Conservation (phyloP, 805 yeast genomes). For the Gaillardinia entomophila region DNA sequence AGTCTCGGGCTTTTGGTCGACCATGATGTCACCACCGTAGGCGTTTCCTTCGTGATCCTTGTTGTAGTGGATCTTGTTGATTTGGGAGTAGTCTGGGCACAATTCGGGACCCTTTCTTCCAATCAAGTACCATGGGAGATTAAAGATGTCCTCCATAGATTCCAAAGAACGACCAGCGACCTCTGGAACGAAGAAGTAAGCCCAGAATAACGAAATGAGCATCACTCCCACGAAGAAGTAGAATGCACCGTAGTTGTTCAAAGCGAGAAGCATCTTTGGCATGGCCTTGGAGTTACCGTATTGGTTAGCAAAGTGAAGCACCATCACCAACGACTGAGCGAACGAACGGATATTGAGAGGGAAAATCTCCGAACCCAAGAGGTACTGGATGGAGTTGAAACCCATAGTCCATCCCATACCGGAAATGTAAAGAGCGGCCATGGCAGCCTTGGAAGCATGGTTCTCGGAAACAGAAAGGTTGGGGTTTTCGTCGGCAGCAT, state of each 20-base stretch:
- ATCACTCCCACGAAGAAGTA: conserved; percentile 16
- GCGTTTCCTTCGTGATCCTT: not conserved
- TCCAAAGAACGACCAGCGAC: conserved; percentile 21
- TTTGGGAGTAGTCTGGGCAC: conserved; percentile 21
- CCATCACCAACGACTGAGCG: conserved; percentile 18
- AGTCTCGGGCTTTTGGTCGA: not conserved
- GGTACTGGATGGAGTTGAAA: conserved; percentile 17
- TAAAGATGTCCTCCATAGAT: conserved; percentile 20
- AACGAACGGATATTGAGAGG: conserved; percentile 18
- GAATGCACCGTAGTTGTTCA: conserved; percentile 17
- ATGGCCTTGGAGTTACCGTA: conserved; percentile 21
- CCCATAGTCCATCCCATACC: conserved; percentile 22
- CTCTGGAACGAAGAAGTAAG: conserved; percentile 21
- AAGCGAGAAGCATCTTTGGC: conserved; percentile 17
- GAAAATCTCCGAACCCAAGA: conserved; percentile 19
- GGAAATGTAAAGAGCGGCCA: conserved; percentile 18
- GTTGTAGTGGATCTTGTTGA: conserved; percentile 11
- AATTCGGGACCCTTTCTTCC: conserved; percentile 19
- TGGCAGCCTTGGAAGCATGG: conserved; percentile 13
- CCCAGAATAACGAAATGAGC: conserved; percentile 13
- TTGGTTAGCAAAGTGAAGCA: conserved; percentile 21
- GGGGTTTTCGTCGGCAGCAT: conserved; percentile 8
- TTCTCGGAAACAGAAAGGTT: conserved; percentile 8
- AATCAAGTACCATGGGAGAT: conserved; percentile 20
- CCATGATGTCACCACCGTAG: not conserved